phyloP scores from a whole-genome alignment of 495 filamentous ascomycete genomes.

The Chlorociboria aeruginascens region DNA sequence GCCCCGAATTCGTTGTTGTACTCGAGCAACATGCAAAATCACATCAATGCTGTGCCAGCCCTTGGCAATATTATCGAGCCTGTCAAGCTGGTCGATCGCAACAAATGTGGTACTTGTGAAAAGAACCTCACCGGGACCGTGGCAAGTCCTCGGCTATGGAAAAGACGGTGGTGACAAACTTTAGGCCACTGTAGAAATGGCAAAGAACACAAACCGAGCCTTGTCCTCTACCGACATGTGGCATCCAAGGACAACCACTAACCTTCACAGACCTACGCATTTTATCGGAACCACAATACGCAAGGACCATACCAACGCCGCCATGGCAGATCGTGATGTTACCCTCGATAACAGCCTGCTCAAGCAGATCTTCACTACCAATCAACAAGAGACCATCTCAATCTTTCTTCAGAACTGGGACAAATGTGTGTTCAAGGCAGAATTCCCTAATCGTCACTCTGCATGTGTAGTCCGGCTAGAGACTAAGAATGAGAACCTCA shows the following conservation, averaged over 20 bases:
- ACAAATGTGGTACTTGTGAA: neutral
- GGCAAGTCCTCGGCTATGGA: no score
- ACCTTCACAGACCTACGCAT: no score
- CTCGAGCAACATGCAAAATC: no score
- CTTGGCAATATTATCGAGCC: neutral
- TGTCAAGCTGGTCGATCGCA: neutral
- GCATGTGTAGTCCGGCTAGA: constrained; percentile 11
- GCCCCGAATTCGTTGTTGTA: no score
- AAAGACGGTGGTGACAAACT: no score
- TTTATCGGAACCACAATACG: no score
- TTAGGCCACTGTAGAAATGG: no score
- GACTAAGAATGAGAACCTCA: constrained; percentile 3
- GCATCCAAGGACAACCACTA: no score
- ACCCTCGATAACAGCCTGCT: constrained; percentile 12
- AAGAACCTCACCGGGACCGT: neutral
- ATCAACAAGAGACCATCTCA: constrained; percentile 8
- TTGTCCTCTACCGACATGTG: no score
- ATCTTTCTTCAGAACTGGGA: constrained; percentile 13
- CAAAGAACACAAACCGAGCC: no score
- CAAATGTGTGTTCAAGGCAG: constrained; percentile 14
- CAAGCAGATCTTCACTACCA: constrained; percentile 11
- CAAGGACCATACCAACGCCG: neutral
- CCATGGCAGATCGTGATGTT: constrained; percentile 10
- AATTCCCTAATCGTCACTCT: constrained; percentile 7
- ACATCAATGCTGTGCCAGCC: neutral